Conservation (phyloP, 305 asterid genomes). For the Solanum hybrid region DNA sequence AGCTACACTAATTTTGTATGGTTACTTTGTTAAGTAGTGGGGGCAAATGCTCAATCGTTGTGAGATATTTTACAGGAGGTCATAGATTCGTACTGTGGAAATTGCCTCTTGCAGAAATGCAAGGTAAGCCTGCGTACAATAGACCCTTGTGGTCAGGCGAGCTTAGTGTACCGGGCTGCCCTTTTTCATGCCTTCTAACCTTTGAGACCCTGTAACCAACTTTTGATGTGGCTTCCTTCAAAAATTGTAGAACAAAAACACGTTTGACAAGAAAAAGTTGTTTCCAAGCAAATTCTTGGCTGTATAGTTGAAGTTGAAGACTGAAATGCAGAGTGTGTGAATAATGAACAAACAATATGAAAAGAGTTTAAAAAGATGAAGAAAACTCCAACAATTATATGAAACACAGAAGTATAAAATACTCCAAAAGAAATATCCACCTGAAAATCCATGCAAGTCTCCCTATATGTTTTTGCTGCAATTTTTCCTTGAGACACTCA, state of each 20-base stretch:
- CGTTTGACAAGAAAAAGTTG: background rate
- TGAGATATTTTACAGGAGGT: background rate
- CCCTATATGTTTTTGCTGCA: background rate
- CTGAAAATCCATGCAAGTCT: background rate
- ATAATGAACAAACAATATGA: background rate
- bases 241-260: background rate
- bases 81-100: background rate
- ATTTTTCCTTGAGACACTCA: background rate
- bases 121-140: background rate
- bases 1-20: background rate
- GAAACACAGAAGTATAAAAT: background rate
- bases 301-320: background rate
- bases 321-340: background rate
- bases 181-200: background rate
- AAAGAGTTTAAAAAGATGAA: background rate
- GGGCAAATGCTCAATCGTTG: background rate
- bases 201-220: background rate
- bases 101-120: background rate
- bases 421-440: background rate
- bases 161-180: background rate
- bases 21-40: background rate
- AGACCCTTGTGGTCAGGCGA: background rate
- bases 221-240: background rate
- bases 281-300: background rate
- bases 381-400: background rate